These are phyloP conservation scores for Aristolochia contorta DNA, from an alignment of 164 flowering plant species.

Conservation along the genomic window DNA sequence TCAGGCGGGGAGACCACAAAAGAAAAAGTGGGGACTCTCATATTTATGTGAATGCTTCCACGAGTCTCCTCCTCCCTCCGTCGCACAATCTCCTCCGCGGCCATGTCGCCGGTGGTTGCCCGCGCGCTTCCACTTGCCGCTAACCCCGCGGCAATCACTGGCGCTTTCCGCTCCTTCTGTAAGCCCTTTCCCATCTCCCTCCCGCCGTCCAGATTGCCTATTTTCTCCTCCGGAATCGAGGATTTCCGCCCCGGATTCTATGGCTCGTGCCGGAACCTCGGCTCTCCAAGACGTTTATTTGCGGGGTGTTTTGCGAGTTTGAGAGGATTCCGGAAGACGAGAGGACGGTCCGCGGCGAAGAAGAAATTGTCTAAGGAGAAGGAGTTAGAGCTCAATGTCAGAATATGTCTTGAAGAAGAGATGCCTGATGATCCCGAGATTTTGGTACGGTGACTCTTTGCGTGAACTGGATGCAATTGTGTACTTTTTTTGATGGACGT, in stretches of 20 bases:
- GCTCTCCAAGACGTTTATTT: not conserved
- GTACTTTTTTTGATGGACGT: no score
- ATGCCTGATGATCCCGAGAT: conserved; percentile 82
- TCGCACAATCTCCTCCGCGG: conserved; percentile 4
- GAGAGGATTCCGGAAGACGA: conserved; percentile 32
- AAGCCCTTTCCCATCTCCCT: not conserved
- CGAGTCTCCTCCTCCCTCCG: conserved; percentile 2
- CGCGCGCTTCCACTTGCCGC: conserved; percentile 17
- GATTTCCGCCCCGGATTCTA: conserved; percentile 19
- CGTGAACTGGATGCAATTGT: not conserved
- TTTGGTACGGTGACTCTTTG: conserved; percentile 28
- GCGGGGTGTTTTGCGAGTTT: conserved; percentile 15
- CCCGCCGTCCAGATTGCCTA: not conserved
- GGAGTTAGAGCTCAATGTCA: conserved; percentile 69
- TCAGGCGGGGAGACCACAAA: not conserved
- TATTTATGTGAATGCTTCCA: conserved; percentile 5
- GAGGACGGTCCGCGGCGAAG: conserved; percentile 25
- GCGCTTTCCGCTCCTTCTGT: conserved; percentile 1
- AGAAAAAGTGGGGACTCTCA: not conserved
- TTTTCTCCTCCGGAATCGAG: conserved; percentile 14
- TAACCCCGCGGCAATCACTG: conserved; percentile 6
- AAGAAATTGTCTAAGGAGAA: conserved; percentile 27
- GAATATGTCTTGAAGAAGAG: conserved; percentile 70
- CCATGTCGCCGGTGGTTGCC: conserved; percentile 18
- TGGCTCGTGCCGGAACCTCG: conserved; percentile 9